Base-by-base conservation (phyloP, 2,329 filamentous ascomycete genomes). In the Xylaria sp. region DNA sequence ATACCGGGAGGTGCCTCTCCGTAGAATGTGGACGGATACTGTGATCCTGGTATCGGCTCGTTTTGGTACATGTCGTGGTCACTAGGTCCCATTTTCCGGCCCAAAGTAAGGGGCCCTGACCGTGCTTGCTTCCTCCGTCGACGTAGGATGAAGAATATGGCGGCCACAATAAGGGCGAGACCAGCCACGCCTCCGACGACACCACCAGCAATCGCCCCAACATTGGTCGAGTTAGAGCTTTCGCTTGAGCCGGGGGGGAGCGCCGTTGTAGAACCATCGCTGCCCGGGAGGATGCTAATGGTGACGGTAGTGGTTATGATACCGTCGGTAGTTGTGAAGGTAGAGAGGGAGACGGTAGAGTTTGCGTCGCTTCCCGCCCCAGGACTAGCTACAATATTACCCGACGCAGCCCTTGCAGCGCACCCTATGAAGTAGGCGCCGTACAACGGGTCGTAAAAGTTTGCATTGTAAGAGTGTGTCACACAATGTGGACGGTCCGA, bases 121-220 rank as follows among this genome's bases (percentile, higher is more conserved):
- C 67, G 63, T 8, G 55, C 17, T 25, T 40, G 54, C n/a, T 49
- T 63, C 53, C 63, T 69, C 52, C 69, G 46, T 23, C 66, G 68
- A 46, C 67, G 62, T 7, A 74, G 17, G 19, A 69, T 60, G 43
- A 73, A 70, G 2, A 70, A 64, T 9, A 72, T 56, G 8, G 63
- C 68, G 4, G 66, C 68, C 4, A 59, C 54, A 38, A 75, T 66
- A 15, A 73, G 53, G 11, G 67, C 65, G 40, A 72, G 60, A 38
- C 67, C 68, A 23, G 66, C 69, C 44, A 73, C 56, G 13, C 72
- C 71, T 17, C 70, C 71, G 21, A 72, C 57, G 4, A 68, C 66
- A 13, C 72, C 69, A 19, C 70, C 69, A 1, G 62, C 71, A 25
- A 77, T 75, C 17, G 70, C 70, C 3, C 73, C 75, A 4, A 63